Conservation (phyloP, 495 filamentous ascomycete genomes). For the Penicilliopsis zonata region DNA sequence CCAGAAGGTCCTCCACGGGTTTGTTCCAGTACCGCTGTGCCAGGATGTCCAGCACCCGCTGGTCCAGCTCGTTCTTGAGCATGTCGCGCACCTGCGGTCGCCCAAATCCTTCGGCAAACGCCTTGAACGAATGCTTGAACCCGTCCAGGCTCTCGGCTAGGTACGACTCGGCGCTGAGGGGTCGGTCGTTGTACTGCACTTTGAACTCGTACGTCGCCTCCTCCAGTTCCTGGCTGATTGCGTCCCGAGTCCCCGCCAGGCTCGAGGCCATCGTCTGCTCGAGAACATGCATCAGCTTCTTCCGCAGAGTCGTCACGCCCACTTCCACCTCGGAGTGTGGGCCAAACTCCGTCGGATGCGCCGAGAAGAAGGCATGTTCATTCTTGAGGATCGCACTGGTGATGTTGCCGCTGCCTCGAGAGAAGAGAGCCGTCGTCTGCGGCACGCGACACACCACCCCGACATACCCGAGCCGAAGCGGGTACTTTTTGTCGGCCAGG, state of each 20-base stretch:
- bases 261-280: conserved; percentile 95
- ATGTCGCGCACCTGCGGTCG: conserved; percentile 79
- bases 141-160: conserved; percentile 86
- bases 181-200: conserved; percentile 96
- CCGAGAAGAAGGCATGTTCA: conserved; percentile 77
- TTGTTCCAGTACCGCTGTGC: conserved; percentile 96
- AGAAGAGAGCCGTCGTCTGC: conserved; percentile 68
- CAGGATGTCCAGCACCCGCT: conserved; percentile 89
- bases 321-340: conserved; percentile 56
- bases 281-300: conserved; percentile 93
- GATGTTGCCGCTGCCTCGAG: conserved; percentile 72
- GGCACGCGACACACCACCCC: conserved; percentile 81
- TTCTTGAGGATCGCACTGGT: conserved; percentile 73
- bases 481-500: conserved; percentile 82
- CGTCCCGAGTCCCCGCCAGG: conserved; percentile 74
- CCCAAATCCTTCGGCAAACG: conserved; percentile 80
- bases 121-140: conserved; percentile 97
- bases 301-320: conserved; percentile 75
- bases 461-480: conserved; percentile 90
- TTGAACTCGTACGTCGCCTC: conserved; percentile 99
- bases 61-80: conserved; percentile 84
- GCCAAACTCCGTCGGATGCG: conserved; percentile 72
- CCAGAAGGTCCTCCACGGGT: conserved; percentile 64
- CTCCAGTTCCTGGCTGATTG: conserved; percentile 89
- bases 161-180: conserved; percentile 89